Conservation (phyloP, 1,284 basidiomycete species). For the Trichosporon sp. region DNA sequence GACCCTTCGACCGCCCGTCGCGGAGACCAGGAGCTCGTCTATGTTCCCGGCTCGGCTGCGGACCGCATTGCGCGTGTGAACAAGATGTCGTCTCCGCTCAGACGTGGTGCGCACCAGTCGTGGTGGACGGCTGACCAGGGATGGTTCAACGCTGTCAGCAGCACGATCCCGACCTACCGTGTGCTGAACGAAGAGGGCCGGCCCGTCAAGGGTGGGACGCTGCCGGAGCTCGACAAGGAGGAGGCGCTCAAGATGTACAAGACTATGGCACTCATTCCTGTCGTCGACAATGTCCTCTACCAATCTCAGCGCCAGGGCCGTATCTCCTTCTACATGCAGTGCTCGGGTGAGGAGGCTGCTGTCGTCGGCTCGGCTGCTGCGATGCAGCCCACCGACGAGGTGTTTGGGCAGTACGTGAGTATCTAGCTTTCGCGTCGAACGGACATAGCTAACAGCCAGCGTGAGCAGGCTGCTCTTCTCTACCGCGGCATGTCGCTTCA, state of each 20-base stretch:
- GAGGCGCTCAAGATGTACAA: constrained; percentile 77
- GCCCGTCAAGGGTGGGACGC: constrained; percentile 68
- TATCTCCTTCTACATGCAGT: constrained; percentile 76
- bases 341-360: constrained; percentile 90
- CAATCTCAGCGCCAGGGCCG: constrained; percentile 92
- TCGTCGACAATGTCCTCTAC: constrained; percentile 83
- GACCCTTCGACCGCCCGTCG: constrained; percentile 30
- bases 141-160: constrained; percentile 54
- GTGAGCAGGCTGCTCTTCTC: constrained; percentile 85
- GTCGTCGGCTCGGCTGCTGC: constrained; percentile 88
- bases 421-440: neutral
- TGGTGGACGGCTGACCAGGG: constrained; percentile 54
- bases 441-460: constrained; percentile 58
- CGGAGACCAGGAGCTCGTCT: constrained; percentile 37
- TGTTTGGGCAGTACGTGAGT: constrained; percentile 61
- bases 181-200: constrained; percentile 76
- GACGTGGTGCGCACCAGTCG: constrained; percentile 54
- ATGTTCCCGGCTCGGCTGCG: constrained; percentile 46
- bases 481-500: constrained; percentile 80
- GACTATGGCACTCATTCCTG: constrained; percentile 79
- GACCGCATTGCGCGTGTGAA: constrained; percentile 42
- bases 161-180: constrained; percentile 72
- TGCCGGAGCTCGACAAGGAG: constrained; percentile 73
- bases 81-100: constrained; percentile 46
- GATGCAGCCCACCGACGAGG: constrained; percentile 79